These are phyloP conservation scores for Sugiyamaella qingdaonensis DNA, from an alignment of 805 yeast species.

Conservation along the genomic window DNA sequence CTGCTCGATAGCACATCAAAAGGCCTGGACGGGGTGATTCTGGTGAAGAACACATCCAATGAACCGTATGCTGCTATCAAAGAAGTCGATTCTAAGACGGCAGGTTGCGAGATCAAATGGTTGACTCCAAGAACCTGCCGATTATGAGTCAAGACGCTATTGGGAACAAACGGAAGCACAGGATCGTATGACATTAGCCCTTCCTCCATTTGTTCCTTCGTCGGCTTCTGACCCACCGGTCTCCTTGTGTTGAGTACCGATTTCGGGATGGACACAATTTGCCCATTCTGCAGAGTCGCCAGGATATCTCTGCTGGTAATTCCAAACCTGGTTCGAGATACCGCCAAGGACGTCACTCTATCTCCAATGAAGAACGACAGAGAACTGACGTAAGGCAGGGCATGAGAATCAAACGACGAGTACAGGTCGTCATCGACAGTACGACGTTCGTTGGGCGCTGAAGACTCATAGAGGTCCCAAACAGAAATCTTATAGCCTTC, in stretches of 20 bases:
- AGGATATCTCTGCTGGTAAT: slow-evolving; percentile 66
- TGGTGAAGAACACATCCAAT: slow-evolving; percentile 67
- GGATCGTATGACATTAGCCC: slow-evolving; percentile 68
- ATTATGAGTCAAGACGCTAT: slow-evolving; percentile 48
- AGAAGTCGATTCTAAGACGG: slow-evolving; percentile 78
- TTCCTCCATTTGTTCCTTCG: slow-evolving; percentile 51
- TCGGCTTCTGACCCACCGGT: slow-evolving; percentile 50
- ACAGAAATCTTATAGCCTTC: slow-evolving; percentile 59
- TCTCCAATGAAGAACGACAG: slow-evolving; percentile 61
- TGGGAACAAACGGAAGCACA: slow-evolving; percentile 47
- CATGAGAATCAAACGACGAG: slow-evolving; percentile 36
- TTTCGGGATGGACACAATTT: slow-evolving; percentile 68
- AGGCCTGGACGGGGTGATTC: slow-evolving; percentile 73
- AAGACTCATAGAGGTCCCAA: slow-evolving; percentile 74
- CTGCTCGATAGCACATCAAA: slow-evolving; percentile 68
- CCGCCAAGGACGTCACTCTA: slow-evolving; percentile 46
- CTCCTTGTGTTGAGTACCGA: slow-evolving; percentile 64
- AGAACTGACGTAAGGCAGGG: slow-evolving; percentile 45
- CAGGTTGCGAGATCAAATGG: slow-evolving; percentile 47
- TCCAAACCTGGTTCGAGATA: slow-evolving; percentile 60
- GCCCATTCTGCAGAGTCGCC: slow-evolving; percentile 55
- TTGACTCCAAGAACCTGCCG: slow-evolving; percentile 39
- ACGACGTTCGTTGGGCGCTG: slow-evolving; percentile 45
- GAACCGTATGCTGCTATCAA: slow-evolving; percentile 52
- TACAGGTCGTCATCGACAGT: slow-evolving; percentile 22